A percentile compares a stretch with the other conserved stretches of the same genome.
These are phyloP conservation scores for Malus fusca DNA, from an alignment of 306 rosid species.

Conservation along the genomic window DNA sequence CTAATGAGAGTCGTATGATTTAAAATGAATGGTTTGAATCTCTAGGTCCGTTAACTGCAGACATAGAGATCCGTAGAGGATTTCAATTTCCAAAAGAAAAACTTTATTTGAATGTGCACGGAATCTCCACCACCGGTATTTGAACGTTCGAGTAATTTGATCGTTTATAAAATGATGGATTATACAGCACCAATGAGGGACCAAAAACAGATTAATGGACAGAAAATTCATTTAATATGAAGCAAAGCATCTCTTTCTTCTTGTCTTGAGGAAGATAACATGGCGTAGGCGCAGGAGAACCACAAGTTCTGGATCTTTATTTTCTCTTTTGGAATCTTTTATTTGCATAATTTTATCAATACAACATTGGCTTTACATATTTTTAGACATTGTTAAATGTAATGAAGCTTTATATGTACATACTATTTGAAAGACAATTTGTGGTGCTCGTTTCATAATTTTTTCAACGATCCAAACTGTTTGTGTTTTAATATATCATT, in stretches of 20 bases:
- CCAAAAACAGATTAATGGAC: not conserved
- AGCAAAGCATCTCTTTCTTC: not conserved
- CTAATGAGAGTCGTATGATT: too few species aligned
- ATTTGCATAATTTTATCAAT: too few species aligned
- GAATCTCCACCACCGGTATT: not conserved
- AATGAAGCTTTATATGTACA: too few species aligned
- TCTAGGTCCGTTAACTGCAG: fast-evolving
- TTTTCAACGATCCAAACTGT: too few species aligned
- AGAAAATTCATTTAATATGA: not conserved
- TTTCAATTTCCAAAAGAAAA: not conserved
- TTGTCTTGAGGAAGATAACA: not conserved
- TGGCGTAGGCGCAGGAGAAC: not conserved
- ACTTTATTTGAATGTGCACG: not conserved
- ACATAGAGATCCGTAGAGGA: fast-evolving
- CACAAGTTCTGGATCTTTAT: not conserved
- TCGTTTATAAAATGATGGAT: not conserved
- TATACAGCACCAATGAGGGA: not conserved
- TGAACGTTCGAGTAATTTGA: not conserved
- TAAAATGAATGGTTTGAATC: too few species aligned
- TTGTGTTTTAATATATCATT: too few species aligned
- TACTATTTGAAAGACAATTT: too few species aligned
- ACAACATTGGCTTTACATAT: too few species aligned
- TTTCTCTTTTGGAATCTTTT: not conserved
- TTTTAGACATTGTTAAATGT: too few species aligned
- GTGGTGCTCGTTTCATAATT: too few species aligned